Base-by-base conservation (phyloP, 2,329 filamentous ascomycete genomes). In the Elsinoe arachidis region DNA sequence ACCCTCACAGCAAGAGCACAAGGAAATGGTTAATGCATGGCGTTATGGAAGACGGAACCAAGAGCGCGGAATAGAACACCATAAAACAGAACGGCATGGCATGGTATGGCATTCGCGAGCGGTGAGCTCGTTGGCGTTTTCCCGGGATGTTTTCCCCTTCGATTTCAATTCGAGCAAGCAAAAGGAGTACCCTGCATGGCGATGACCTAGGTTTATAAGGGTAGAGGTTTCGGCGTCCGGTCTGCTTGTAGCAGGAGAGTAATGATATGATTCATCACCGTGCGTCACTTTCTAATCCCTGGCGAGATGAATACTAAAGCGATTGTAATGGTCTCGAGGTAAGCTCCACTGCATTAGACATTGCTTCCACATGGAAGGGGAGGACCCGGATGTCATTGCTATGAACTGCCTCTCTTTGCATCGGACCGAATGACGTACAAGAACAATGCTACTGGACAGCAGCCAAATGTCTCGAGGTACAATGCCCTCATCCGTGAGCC, bases 121-220 rank as follows among this genome's bases (percentile, higher is more conserved):
- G 41, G 41, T 19, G 21, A 14, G 19, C 41, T 46, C 41, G 41
- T 23, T 12, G 41, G 41, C 41, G 41, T 46, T 46, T n/a, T 46
- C 10, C 41, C 19, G 15, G 39, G 15, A 19, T 15, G 5, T 19
- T 6, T 15, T n/a, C n/a, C 19, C 15, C 14, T 43, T 19, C 19
- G 15, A 46, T 46, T 46, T 46, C 17, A 5, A 46, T 46, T 46
- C 41, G 10, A 46, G 41, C 41, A 46, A 46, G 41, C 41, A 46
- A 46, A 30, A 12, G 41, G 41, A 46, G 41, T 46, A 46, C 41
- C 41, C 41, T 46, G 41, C 41, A 46, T 46, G 41, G 41, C 41
- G 41, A 46, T 46, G 19, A 46, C 41, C 41, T 46, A 46, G 17
- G 21, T 23, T 46, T 30, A 14, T n/a, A 26, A 30, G 26, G 26